Conservation (phyloP, 192 early-diverging fungal species). For the Neocallimastix lanati region DNA sequence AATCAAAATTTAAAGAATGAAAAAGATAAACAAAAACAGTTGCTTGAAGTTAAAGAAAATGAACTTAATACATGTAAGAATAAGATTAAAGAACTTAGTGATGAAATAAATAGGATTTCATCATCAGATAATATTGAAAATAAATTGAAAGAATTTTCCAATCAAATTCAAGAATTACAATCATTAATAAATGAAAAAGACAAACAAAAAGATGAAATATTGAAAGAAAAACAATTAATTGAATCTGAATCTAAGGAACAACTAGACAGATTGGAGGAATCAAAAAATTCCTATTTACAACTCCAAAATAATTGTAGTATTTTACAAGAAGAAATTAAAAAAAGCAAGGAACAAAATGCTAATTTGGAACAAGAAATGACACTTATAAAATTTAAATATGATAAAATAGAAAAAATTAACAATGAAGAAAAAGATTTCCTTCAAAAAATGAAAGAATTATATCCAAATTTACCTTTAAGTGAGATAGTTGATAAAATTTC, state of each 20-base stretch:
- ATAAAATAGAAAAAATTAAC: neutral
- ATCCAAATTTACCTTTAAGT: neutral
- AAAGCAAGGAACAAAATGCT: neutral
- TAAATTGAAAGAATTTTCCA: neutral
- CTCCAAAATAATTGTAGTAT: neutral
- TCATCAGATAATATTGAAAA: neutral
- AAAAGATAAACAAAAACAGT: neutral
- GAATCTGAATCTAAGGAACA: neutral
- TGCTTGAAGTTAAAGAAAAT: neutral
- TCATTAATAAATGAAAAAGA: neutral
- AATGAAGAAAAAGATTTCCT: neutral
- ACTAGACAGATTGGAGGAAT: neutral
- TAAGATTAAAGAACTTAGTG: neutral
- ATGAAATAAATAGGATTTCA: neutral
- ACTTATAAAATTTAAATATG: neutral
- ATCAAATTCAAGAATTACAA: neutral
- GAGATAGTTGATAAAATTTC: neutral
- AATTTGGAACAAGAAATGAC: neutral
- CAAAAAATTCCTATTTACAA: neutral
- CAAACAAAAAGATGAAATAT: neutral
- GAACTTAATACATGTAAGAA: neutral
- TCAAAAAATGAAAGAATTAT: neutral
- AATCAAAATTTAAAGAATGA: neutral
- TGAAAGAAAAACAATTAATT: neutral
- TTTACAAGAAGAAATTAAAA: neutral